Evolutionary conservation across 345 rosid genomes (phyloP), one percentile per base, ranked within the genome.

Genomic region (Syzygium grande): DNA sequence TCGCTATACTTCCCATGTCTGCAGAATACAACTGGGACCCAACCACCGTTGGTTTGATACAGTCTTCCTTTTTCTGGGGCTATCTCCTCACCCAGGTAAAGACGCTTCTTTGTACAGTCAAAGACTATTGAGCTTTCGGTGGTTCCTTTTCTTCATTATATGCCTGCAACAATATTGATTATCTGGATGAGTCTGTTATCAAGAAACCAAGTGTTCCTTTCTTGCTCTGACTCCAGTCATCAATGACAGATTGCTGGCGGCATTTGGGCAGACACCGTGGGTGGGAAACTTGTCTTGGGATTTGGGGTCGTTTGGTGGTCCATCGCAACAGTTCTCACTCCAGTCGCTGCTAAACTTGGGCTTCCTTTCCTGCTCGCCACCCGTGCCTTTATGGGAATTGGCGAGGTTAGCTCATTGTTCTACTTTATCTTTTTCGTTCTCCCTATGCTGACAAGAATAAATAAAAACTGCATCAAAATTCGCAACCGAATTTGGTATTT

Each of bases 1-100:
- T 97, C 77, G 99, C 98, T 2, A 96, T 97, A 93, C 99, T 97
- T 90, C 99, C 99, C n/a, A 96, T 96, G 98, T 95, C 98, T n/a
- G 96, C 98, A 5, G 98, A 97, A 91, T 94, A 13, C 89, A 93
- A 95, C 88, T 96, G 99, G 98, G 96, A 91, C 89, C 96, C 97
- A 0, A 88, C 98, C 46, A 97, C 99, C 0, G 98, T 97, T 87
- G 99, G 99, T 89, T 65, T 97, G 88, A 94, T 97, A 53, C 99
- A 97, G 91, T 96, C 99, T 90, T 97, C 99, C 7, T 97, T 97
- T 91, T 97, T 96, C 92, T 96, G 99, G 99, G 99, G 99, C 79
- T 97, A 97, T 91, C 96, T 97, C 63, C 98, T 96, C 51, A 97
- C 99, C 22, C 99, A 96, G 94, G 99, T 93, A 83, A 89, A 73